Percentiles rank a stretch among this genome's conserved stretches.
Evolutionary conservation across 1,139 yeast genomes (phyloP).

Genomic region (Candida freyschussii): DNA sequence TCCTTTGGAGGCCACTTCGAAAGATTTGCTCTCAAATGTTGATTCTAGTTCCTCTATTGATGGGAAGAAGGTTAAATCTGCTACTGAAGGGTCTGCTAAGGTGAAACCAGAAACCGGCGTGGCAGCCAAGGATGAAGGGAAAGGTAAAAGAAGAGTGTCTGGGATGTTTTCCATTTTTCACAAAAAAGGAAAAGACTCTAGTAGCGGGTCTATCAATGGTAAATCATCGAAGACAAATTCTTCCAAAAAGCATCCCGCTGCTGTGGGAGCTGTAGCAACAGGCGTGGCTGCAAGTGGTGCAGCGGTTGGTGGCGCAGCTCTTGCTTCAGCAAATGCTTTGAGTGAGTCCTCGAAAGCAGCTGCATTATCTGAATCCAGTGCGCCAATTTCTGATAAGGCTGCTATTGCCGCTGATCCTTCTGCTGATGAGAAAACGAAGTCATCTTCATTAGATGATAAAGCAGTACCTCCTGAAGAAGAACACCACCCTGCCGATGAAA

Average conservation of each 20-base stretch:
- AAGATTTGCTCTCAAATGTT: too few relatives aligned
- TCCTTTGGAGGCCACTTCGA: too few relatives aligned
- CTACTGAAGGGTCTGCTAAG: not conserved
- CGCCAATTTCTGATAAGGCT: not conserved
- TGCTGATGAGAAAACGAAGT: slow-evolving; percentile 1
- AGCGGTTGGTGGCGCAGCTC: slow-evolving; percentile 12
- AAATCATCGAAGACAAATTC: slow-evolving; percentile 11
- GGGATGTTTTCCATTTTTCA: slow-evolving; percentile 18
- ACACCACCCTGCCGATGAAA: too few relatives aligned
- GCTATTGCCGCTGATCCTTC: slow-evolving; percentile 6
- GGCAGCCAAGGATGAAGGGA: slow-evolving; percentile 5
- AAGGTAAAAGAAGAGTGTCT: slow-evolving; percentile 20
- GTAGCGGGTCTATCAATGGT: slow-evolving; percentile 2
- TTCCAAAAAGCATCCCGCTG: slow-evolving; percentile 14
- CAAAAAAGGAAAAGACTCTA: slow-evolving; percentile 10
- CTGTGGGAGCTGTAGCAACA: slow-evolving; percentile 14
- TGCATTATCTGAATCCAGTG: slow-evolving; percentile 2
- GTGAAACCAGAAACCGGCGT: too few relatives aligned
- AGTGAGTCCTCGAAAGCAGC: slow-evolving; percentile 2
- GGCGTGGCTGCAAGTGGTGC: slow-evolving; percentile 6
- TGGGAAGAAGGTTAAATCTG: too few relatives aligned
- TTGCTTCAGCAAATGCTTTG: slow-evolving; percentile 11
- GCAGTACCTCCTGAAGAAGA: too few relatives aligned
- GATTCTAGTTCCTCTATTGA: too few relatives aligned
- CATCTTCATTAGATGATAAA: too few relatives aligned